phyloP scores from a whole-genome alignment of 2,329 filamentous ascomycete genomes.

The Elsinoe ampelina region DNA sequence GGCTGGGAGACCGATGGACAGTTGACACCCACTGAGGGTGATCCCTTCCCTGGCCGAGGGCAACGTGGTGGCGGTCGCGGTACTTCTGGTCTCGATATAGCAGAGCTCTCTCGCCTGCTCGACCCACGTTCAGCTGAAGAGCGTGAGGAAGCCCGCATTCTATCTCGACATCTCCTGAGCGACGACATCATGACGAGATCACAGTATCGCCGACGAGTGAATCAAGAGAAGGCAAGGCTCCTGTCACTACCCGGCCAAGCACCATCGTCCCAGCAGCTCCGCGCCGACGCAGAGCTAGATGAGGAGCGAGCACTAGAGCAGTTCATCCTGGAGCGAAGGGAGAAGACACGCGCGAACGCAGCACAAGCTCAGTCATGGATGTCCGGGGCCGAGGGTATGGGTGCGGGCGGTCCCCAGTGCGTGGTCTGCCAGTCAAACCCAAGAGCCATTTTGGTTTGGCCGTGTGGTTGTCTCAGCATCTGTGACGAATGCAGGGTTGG shows the following conservation, averaged over 20 bases:
- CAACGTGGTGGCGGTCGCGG: constrained; percentile 34
- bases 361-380: constrained; percentile 46
- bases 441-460: constrained; percentile 88
- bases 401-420: constrained; percentile 69
- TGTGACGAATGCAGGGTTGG: constrained; percentile 94
- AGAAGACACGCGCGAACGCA: constrained; percentile 34
- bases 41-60: constrained; percentile 44
- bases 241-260: constrained; percentile 35
- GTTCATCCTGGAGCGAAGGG: constrained; percentile 47
- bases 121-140: constrained; percentile 71
- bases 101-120: constrained; percentile 68
- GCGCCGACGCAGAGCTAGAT: constrained; percentile 39
- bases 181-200: constrained; percentile 71
- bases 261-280: constrained; percentile 21
- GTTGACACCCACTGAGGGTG: constrained; percentile 64
- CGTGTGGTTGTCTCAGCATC: constrained; percentile 84
- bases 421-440: constrained; percentile 87
- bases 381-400: constrained; percentile 62
- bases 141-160: constrained; percentile 66
- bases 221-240: constrained; percentile 61
- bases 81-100: constrained; percentile 45
- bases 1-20: constrained; percentile 44
- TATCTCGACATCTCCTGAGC: constrained; percentile 69
- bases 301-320: constrained; percentile 51
- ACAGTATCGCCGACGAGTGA: constrained; percentile 58